Conservation (phyloP, 139 green algal species). For the Trebouxia sp. region DNA sequence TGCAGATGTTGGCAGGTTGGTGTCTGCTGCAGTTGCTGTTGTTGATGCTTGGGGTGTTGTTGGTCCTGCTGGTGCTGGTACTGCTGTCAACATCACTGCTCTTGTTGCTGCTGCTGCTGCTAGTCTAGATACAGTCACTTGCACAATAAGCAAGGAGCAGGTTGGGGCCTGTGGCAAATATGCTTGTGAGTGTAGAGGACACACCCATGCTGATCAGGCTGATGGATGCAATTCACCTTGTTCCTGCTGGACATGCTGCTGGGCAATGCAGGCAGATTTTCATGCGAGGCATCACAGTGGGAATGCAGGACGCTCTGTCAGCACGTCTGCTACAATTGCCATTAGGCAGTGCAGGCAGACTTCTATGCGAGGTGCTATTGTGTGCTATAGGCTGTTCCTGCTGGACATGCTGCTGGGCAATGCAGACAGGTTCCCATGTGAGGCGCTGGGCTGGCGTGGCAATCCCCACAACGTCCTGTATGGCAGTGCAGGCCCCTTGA, state of each 20-base stretch:
- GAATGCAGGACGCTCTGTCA: conserved; percentile 15
- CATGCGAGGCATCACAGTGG: conserved; percentile 47
- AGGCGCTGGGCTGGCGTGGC: conserved; percentile 74
- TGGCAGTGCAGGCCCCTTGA: conserved; percentile 29
- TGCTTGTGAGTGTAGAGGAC: no score
- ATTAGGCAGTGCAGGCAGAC: no score
- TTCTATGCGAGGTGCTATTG: no score
- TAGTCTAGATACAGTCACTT: no score
- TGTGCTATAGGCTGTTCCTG: conserved; percentile 57
- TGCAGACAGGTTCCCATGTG: conserved; percentile 75
- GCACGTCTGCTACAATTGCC: no score
- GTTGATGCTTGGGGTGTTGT: not conserved
- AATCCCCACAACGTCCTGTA: conserved; percentile 61
- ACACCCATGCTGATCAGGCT: no score
- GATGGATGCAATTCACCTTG: no score
- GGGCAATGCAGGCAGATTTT: conserved; percentile 82
- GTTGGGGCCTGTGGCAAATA: no score
- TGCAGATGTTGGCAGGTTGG: conserved; percentile 34
- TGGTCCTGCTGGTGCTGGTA: not conserved
- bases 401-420: conserved; percentile 85
- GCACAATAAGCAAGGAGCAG: no score
- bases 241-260: conserved; percentile 80
- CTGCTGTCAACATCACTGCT: not conserved
- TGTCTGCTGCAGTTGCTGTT: not conserved
- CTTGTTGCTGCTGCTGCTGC: not conserved